Conservation (phyloP, 1,284 basidiomycete species). For the Mycena sp. region DNA sequence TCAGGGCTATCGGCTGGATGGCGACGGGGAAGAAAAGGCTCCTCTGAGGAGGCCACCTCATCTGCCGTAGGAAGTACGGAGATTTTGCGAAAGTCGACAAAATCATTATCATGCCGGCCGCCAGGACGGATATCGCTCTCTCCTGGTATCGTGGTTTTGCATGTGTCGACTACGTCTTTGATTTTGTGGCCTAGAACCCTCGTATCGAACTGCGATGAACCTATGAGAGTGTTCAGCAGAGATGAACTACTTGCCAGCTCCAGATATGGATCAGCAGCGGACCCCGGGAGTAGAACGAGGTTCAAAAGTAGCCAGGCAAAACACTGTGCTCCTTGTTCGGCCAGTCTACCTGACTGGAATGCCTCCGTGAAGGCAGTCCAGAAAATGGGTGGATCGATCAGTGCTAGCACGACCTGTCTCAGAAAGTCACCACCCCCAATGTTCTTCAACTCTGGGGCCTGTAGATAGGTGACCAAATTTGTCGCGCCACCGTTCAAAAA, state of each 20-base stretch:
- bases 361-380: slow-evolving; percentile 55
- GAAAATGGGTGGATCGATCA: slow-evolving; percentile 65
- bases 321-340: slow-evolving; percentile 43
- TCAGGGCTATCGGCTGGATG: slow-evolving; percentile 50
- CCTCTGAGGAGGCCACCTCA: slow-evolving; percentile 56
- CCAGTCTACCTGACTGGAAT: slow-evolving; percentile 49
- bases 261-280: slow-evolving; percentile 48
- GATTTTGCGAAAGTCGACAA: slow-evolving; percentile 63
- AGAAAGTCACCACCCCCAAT: slow-evolving; percentile 57
- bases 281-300: slow-evolving; percentile 53
- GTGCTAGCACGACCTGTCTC: slow-evolving; percentile 46
- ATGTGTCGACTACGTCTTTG: slow-evolving; percentile 50
- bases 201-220: slow-evolving; percentile 46
- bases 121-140: slow-evolving; percentile 52
- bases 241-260: slow-evolving; percentile 44
- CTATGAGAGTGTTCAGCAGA: slow-evolving; percentile 45
- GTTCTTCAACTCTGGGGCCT: slow-evolving; percentile 44
- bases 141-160: slow-evolving; percentile 29
- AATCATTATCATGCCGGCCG: slow-evolving; percentile 75
- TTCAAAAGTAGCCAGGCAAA: slow-evolving; percentile 64
- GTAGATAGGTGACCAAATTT: slow-evolving; percentile 52
- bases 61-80: slow-evolving; percentile 67
- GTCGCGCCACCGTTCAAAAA: slow-evolving; percentile 59
- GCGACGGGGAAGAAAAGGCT: slow-evolving; percentile 51
- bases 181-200: slow-evolving; percentile 51